phyloP scores from a whole-genome alignment of 225 moss, liverwort and hornwort genomes.

The Physcomitrellopsis africana region DNA sequence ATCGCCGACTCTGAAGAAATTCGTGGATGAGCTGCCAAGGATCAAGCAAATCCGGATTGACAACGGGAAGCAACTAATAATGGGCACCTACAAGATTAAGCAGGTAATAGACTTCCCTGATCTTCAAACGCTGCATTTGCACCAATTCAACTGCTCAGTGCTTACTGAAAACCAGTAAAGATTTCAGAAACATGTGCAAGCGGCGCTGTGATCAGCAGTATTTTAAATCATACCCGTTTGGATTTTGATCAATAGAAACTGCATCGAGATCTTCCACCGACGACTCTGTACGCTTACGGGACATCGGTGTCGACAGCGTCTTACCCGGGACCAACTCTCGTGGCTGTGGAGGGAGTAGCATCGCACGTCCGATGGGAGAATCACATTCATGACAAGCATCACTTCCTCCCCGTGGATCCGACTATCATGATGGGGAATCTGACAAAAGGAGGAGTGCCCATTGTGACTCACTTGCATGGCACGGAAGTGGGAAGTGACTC shows the following conservation, averaged over 20 bases:
- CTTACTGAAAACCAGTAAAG: not conserved
- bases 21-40: slow-evolving; percentile 57
- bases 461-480: slow-evolving; percentile 75
- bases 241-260: slow-evolving; percentile 36
- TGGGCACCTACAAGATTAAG: slow-evolving; percentile 42
- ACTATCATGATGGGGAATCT: slow-evolving; percentile 52
- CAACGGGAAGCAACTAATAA: slow-evolving; percentile 16
- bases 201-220: not conserved
- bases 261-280: slow-evolving; percentile 49
- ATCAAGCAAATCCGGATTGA: slow-evolving; percentile 31
- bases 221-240: not conserved
- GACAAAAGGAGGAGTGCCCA: slow-evolving; percentile 61
- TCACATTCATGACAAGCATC: slow-evolving; percentile 50
- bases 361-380: slow-evolving; percentile 45
- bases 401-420: slow-evolving; percentile 57
- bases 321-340: slow-evolving; percentile 44
- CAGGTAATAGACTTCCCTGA: slow-evolving; percentile 27
- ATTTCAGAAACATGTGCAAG: not conserved
- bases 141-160: too few species aligned
- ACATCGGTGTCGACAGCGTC: slow-evolving; percentile 26
- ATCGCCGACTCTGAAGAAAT: slow-evolving; percentile 54
- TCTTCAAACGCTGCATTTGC: too few species aligned
- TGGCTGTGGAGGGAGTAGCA: slow-evolving; percentile 14
- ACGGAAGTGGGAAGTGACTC: slow-evolving; percentile 48
- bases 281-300: slow-evolving; percentile 51